Evolutionary conservation across 1,284 basidiomycete species (phyloP), one percentile per base, ranked within the genome.

Genomic region (Ustilago bromivora): DNA sequence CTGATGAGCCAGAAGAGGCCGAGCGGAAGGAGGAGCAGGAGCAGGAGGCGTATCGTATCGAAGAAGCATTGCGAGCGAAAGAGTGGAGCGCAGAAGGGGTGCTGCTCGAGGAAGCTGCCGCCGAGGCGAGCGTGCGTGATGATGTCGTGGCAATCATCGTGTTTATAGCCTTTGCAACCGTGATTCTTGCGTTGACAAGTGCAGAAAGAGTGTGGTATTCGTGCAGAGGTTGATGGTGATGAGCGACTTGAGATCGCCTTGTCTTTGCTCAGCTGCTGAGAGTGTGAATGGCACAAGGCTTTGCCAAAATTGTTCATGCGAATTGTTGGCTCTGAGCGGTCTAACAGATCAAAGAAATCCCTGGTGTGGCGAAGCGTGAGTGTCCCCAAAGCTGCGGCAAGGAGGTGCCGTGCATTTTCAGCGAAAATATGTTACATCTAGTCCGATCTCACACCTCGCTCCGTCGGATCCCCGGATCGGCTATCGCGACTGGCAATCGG

Each of bases 111-210:
- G 62, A 53, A 19, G 35, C 17, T 11, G 57, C 41, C 7, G 61
- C 66, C 17, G 66, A 53, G 2, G 55, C 34, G 47, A 73, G 57
- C 34, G 66, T 41, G 12, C 71, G 65, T 23, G 65, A 47, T 43
- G 61, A 35, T 23, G 65, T 67, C 1, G 61, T 31, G n/a, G 52
- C 57, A 17, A 59, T 49, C 63, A 66, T 66, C 1, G 4, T 57
- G 34, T 51, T 36, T 38, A 35, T 36, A 49, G 46, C 40, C 40
- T 41, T 13, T 17, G 40, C 40, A 40, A 40, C 15, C 3, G 38
- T 49, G 28, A 31, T 32, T 28, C 28, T 13, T 13, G 43, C 10
- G n/a, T 15, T 11, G 13, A 31, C 10, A 32, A 15, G 56, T 61
- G 17, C n/a, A 56, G 19, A 43, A 32, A 47, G 51, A 34, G 28